Percentiles rank a stretch among this genome's conserved stretches.
phyloP scores from a whole-genome alignment of 2,329 filamentous ascomycete genomes.

The Paraconiothyrium brasiliense region DNA sequence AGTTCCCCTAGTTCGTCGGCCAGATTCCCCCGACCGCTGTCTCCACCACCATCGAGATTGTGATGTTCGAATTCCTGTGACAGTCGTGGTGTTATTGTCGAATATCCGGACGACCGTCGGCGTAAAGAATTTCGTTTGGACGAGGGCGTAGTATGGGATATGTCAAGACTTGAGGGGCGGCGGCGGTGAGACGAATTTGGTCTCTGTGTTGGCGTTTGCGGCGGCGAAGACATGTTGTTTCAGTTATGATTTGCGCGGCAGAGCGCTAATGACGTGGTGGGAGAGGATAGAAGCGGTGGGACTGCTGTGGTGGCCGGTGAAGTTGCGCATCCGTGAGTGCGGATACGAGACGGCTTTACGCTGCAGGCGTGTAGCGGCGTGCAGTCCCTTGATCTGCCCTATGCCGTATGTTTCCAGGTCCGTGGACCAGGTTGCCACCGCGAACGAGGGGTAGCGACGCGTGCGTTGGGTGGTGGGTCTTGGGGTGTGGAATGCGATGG shows the following conservation, averaged over 20 bases:
- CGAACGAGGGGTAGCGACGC: slow-evolving; percentile 11
- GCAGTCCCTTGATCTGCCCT: background rate
- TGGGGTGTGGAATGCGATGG: slow-evolving; percentile 15
- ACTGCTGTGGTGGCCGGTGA: slow-evolving; percentile 5
- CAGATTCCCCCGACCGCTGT: slow-evolving; percentile 75
- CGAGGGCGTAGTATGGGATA: slow-evolving; percentile 50
- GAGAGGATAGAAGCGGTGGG: background rate
- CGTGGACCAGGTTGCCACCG: slow-evolving; percentile 1
- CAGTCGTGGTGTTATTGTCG: slow-evolving; percentile 54
- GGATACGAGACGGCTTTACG: background rate
- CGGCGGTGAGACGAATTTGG: slow-evolving; percentile 50
- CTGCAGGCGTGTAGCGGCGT: background rate
- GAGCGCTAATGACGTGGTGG: background rate
- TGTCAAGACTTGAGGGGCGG: slow-evolving; percentile 53
- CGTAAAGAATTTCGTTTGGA: slow-evolving; percentile 48
- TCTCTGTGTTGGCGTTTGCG: slow-evolving; percentile 52
- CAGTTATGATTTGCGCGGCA: slow-evolving; percentile 13
- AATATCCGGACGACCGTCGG: slow-evolving; percentile 57
- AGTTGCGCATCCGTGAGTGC: slow-evolving; percentile 16
- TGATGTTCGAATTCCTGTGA: slow-evolving; percentile 54
- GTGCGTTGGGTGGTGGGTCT: slow-evolving; percentile 12
- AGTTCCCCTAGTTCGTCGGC: slow-evolving; percentile 76
- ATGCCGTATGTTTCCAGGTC: background rate
- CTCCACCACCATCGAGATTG: slow-evolving; percentile 49
- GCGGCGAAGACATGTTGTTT: slow-evolving; percentile 53